phyloP scores from a whole-genome alignment of 192 early-diverging fungal species.

The Coemansia sp. region DNA sequence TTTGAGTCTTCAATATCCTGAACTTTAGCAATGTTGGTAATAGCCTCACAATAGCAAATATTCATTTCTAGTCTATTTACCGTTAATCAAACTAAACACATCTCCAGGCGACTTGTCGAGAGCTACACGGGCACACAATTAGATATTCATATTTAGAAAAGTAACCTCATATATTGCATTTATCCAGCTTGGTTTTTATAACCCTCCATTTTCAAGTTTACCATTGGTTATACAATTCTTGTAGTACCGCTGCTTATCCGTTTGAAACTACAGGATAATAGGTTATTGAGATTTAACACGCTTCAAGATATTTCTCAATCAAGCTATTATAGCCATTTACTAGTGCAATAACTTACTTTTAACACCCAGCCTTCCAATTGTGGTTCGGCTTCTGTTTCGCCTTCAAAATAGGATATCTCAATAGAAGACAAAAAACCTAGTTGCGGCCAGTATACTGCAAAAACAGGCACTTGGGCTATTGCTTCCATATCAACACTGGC shows the following conservation, averaged over 20 bases:
- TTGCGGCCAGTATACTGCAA: constrained; percentile 47
- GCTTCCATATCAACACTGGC: constrained; percentile 39
- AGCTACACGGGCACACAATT: constrained; percentile 36
- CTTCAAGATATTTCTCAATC: neutral
- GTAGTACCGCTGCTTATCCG: constrained; percentile 46
- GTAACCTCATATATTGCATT: neutral
- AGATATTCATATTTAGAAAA: neutral
- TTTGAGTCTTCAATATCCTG: neutral
- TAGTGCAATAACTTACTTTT: constrained; percentile 16
- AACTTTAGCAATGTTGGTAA: neutral
- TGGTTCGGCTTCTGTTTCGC: neutral
- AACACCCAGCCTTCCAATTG: constrained; percentile 18
- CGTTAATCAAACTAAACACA: constrained; percentile 77
- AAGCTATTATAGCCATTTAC: neutral
- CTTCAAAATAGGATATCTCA: constrained; percentile 11
- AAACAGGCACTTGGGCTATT: constrained; percentile 24
- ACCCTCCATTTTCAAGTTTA: neutral
- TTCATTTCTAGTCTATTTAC: constrained; percentile 27
- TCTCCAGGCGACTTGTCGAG: constrained; percentile 82
- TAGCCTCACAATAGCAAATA: neutral
- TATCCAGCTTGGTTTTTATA: neutral
- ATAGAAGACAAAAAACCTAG: constrained; percentile 50
- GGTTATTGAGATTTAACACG: neutral
- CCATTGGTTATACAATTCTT: constrained; percentile 38
- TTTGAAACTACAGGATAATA: constrained; percentile 34